Evolutionary conservation across 352 stramenopile genomes (phyloP), one percentile per base, ranked within the genome.

Genomic region (Pythium vanterpoolii): DNA sequence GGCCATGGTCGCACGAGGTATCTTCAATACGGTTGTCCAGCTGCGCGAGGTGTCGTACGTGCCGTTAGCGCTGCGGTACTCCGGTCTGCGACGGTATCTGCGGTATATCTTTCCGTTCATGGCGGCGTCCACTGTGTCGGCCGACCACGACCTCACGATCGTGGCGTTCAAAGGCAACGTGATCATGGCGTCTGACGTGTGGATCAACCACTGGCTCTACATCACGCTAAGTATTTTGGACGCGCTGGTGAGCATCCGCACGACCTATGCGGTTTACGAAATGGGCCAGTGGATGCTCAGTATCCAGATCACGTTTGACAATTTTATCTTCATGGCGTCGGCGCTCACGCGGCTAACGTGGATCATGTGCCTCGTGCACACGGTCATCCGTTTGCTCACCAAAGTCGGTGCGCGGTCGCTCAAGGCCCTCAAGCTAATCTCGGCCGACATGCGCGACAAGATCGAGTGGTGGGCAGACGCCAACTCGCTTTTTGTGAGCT

Each of bases 121-220:
- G n/a, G n/a, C n/a, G n/a, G n/a, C n/a, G n/a, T n/a, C n/a, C n/a
- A n/a, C n/a, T n/a, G n/a, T n/a, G n/a, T n/a, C n/a, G n/a, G n/a
- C n/a, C n/a, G n/a, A n/a, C n/a, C n/a, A n/a, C n/a, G n/a, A n/a
- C n/a, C n/a, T n/a, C n/a, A n/a, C n/a, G n/a, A n/a, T n/a, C n/a
- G n/a, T n/a, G n/a, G n/a, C n/a, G n/a, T n/a, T n/a, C n/a, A n/a
- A n/a, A n/a, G n/a, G 74, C 26, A 69, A 62, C 39, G 26, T 76
- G 13, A 56, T 88, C 23, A 77, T 85, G 62, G 79, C 72, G 0
- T 86, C 78, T 1, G 74, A 86, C 24, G 56, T 83, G 2, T 87
- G 79, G 79, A 82, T 87, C 53, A 89, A 86, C 54, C 76, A 89
- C 46, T 89, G 79, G 79, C 61, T 87, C 1, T 89, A 87, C 60